These are phyloP conservation scores for Chlorella variabilis DNA, from an alignment of 163 green algal species.

Conservation along the genomic window DNA sequence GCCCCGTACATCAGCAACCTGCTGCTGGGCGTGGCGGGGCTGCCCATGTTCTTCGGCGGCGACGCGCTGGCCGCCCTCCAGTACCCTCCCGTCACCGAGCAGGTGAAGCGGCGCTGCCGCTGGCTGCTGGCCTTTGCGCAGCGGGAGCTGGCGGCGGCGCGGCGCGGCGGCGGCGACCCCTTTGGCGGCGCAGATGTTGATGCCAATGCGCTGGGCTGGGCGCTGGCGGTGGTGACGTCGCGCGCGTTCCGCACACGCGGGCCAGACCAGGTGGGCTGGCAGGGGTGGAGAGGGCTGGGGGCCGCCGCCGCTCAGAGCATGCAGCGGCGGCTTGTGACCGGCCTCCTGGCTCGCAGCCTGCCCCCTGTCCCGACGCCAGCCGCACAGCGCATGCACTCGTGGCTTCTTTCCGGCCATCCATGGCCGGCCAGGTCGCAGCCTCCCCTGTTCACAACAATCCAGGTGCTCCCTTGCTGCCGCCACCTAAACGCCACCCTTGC, in stretches of 20 bases:
- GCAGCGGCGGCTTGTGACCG: not conserved
- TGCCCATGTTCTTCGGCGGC: conserved; percentile 84
- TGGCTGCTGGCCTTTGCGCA: conserved; percentile 73
- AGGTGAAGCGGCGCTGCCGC: conserved; percentile 71
- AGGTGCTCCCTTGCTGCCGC: too few relatives aligned
- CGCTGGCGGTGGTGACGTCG: conserved; percentile 76
- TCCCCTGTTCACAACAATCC: too few relatives aligned
- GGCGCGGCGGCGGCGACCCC: conserved; percentile 57
- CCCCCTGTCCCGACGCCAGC: too few relatives aligned
- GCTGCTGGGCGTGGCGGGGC: conserved; percentile 66
- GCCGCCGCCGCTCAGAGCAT: too few relatives aligned
- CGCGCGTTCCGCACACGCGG: conserved; percentile 81
- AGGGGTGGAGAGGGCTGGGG: not conserved
- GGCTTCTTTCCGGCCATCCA: too few relatives aligned
- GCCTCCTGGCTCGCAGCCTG: too few relatives aligned
- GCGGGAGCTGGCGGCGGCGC: conserved; percentile 58
- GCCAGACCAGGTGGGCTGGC: conserved; percentile 45
- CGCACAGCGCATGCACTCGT: too few relatives aligned
- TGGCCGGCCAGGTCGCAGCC: too few relatives aligned
- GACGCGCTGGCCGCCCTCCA: conserved; percentile 66
- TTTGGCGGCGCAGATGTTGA: conserved; percentile 71
- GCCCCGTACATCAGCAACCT: conserved; percentile 77
- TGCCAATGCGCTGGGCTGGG: conserved; percentile 84
- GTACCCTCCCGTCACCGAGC: conserved; percentile 77
- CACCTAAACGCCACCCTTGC: too few relatives aligned